Percentiles rank a stretch among this genome's conserved stretches.
Conservation (phyloP, 768 basidiomycete species). For the Amanita inopinata region DNA sequence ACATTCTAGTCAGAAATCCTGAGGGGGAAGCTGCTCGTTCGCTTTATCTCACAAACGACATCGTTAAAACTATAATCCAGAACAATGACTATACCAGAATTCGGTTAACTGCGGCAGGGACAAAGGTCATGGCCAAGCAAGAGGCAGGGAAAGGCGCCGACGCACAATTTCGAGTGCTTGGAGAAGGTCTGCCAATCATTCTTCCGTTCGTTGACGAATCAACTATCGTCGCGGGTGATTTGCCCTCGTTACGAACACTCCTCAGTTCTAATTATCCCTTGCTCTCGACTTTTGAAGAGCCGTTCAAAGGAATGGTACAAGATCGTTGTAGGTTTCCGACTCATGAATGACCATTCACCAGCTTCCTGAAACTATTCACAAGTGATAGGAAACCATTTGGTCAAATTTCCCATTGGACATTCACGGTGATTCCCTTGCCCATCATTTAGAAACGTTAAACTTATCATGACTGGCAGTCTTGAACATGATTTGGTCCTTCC, state of each 20-base stretch:
- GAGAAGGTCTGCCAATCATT: slow-evolving; percentile 78
- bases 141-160: slow-evolving; percentile 57
- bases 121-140: slow-evolving; percentile 88
- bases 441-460: neutral
- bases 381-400: slow-evolving; percentile 68
- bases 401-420: slow-evolving; percentile 39
- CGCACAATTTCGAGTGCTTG: slow-evolving; percentile 65
- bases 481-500: slow-evolving; percentile 83
- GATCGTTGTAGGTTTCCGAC: slow-evolving; percentile 35
- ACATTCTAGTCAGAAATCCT: slow-evolving; percentile 83
- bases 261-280: slow-evolving; percentile 77
- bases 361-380: neutral
- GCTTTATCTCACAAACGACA: slow-evolving; percentile 80
- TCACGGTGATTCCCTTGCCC: neutral
- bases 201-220: slow-evolving; percentile 69
- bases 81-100: slow-evolving; percentile 80
- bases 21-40: slow-evolving; percentile 62
- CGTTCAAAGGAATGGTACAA: slow-evolving; percentile 46
- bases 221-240: slow-evolving; percentile 49
- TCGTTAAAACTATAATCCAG: slow-evolving; percentile 71
- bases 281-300: slow-evolving; percentile 48
- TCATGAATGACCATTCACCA: neutral
- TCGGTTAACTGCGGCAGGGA: slow-evolving; percentile 86
- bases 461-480: slow-evolving; percentile 32
- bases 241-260: slow-evolving; percentile 52